These are phyloP conservation scores for Suhomyces bolitotheri DNA, from an alignment of 1,139 yeast species.

Conservation along the genomic window DNA sequence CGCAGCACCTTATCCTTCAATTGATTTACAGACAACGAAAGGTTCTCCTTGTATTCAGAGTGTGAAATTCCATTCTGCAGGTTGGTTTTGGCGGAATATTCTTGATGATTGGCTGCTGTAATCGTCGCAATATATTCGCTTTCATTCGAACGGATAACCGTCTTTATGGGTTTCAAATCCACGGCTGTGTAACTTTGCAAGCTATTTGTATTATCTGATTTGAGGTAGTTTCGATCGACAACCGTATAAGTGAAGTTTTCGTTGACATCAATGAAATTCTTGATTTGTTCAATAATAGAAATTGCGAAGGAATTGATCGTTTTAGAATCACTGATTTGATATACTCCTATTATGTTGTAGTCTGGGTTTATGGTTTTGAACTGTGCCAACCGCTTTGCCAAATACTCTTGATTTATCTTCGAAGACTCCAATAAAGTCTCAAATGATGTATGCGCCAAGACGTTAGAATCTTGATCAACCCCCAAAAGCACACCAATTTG, in stretches of 20 bases:
- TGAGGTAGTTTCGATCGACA: conserved; percentile 11
- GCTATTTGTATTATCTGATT: conserved; percentile 1
- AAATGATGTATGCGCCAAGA: conserved; percentile 24
- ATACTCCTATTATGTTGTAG: conserved; percentile 31
- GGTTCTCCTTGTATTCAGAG: conserved; percentile 17
- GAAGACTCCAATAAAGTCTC: conserved; percentile 21
- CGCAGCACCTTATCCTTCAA: conserved; percentile 22
- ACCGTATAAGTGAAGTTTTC: conserved; percentile 4
- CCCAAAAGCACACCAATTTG: conserved; percentile 35
- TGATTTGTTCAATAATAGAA: conserved; percentile 10
- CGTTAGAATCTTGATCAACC: conserved; percentile 10
- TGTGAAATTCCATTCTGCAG: conserved; percentile 12
- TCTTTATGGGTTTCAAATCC: conserved; percentile 8
- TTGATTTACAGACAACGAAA: conserved; percentile 24
- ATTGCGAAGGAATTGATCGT: conserved; percentile 14
- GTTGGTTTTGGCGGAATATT: conserved; percentile 17
- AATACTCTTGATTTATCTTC: conserved; percentile 25
- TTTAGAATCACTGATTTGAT: conserved; percentile 19
- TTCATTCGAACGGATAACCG: conserved; percentile 22
- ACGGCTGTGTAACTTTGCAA: conserved; percentile 9
- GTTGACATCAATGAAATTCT: neutral
- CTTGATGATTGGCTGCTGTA: conserved; percentile 28
- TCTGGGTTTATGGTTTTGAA: conserved; percentile 31
- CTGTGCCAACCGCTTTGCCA: conserved; percentile 28
- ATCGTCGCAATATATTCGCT: conserved; percentile 30